Conservation (phyloP, 371 early-diverging fungal species). For the Syncephalastrum monosporum region DNA sequence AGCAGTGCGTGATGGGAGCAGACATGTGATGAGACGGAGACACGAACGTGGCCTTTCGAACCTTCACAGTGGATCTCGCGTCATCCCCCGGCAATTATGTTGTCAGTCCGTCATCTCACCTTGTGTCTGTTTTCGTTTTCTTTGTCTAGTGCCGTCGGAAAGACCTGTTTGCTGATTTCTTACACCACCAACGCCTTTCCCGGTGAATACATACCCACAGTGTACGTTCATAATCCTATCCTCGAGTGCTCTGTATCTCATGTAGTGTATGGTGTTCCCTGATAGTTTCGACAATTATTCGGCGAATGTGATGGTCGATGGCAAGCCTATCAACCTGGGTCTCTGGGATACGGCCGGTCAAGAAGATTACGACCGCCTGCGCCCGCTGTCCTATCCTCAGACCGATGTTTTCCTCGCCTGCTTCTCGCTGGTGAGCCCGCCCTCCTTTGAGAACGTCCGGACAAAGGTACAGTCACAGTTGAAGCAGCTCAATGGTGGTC, state of each 20-base stretch:
- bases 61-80: neutral
- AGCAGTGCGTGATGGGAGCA: too few relatives aligned
- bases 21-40: too few relatives aligned
- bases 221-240: slow-evolving; percentile 40
- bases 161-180: slow-evolving; percentile 75
- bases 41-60: too few relatives aligned
- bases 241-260: neutral
- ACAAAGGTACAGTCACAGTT: slow-evolving; percentile 55
- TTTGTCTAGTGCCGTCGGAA: slow-evolving; percentile 68
- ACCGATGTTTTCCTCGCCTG: slow-evolving; percentile 89
- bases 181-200: slow-evolving; percentile 83
- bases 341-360: slow-evolving; percentile 99
- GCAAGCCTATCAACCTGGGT: slow-evolving; percentile 77
- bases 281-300: slow-evolving; percentile 77
- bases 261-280: neutral
- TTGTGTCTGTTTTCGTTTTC: slow-evolving; percentile 1
- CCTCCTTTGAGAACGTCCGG: slow-evolving; percentile 77
- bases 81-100: neutral
- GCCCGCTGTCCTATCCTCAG: slow-evolving; percentile 84
- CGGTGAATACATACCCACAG: slow-evolving; percentile 75
- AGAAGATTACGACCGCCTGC: slow-evolving; percentile 99
- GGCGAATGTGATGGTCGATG: slow-evolving; percentile 78
- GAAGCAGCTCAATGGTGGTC: neutral
- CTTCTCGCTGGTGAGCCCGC: slow-evolving; percentile 75
- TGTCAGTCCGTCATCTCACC: neutral